Evolutionary conservation across 371 early-diverging fungal species (phyloP), one percentile per base, ranked within the genome.

Genomic region (Capillidium heterosporum): DNA sequence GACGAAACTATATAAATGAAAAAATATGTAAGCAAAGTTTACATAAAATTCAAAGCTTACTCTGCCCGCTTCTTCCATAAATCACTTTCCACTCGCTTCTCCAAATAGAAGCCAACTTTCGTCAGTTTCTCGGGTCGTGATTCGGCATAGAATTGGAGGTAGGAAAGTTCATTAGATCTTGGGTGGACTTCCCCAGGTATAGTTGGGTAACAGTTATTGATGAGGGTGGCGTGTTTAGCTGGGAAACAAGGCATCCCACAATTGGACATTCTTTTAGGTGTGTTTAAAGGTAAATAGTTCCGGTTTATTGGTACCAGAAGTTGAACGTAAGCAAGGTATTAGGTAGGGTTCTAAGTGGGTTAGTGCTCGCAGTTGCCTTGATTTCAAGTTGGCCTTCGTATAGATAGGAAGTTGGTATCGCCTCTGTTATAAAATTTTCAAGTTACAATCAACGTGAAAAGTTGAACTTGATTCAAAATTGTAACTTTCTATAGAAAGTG

Each of bases 141-240:
- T 43, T 80, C 76, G 27, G 89, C 84, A 66, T 95, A 95, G 69
- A 84, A 93, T 31, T 85, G 75, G 32, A 95, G 72, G 60, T 87
- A 85, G 21, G 93, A 91, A 10, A 93, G 80, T 62, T 87, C 86
- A 55, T 80, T 82, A 39, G 85, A 76, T 61, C 78, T 79, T 39
- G 95, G 85, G 3, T 77, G 78, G n/a, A 76, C 76, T 55, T 83
- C 89, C 11, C 82, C 87, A 19, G 88, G 75, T 59, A 78, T 76
- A 26, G 77, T 77, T 24, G 94, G 94, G 63, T 87, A 95, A 64
- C 93, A 93, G 57, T 84, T 87, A 66, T 87, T 87, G 66, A 93
- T 77, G 44, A 93, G 81, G 48, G 84, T 75, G 43, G 87, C 91
- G 72, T 95, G 95, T 71, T 91, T 93, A 63, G 76, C 72, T 60